phyloP scores from a whole-genome alignment of 495 filamentous ascomycete species.

The Trichoderma asperelloides region DNA sequence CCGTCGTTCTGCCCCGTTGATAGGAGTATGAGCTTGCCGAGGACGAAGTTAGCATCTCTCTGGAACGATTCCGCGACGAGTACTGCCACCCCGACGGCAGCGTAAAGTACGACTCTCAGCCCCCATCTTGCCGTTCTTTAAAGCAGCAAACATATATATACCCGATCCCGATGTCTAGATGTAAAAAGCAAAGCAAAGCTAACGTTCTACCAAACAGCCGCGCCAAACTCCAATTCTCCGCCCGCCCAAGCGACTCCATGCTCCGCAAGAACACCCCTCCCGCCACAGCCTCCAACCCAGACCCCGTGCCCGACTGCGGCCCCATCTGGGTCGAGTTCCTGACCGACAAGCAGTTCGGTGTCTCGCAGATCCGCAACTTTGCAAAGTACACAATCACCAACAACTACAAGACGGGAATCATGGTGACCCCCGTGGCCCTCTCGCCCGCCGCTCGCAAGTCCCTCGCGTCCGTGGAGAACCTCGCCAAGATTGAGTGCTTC shows the following conservation, averaged over 20 bases:
- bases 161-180: slow-evolving; percentile 12
- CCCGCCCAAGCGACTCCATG: slow-evolving; percentile 74
- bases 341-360: slow-evolving; percentile 62
- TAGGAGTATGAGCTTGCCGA: slow-evolving; percentile 70
- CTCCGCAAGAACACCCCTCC: slow-evolving; percentile 67
- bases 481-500: slow-evolving; percentile 83
- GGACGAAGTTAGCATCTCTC: slow-evolving; percentile 73
- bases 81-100: slow-evolving; percentile 62
- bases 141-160: neutral
- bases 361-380: slow-evolving; percentile 84
- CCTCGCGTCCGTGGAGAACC: slow-evolving; percentile 57
- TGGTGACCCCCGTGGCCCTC: slow-evolving; percentile 73
- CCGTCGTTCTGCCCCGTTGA: neutral
- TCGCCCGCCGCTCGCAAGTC: slow-evolving; percentile 78
- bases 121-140: neutral
- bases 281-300: slow-evolving; percentile 52
- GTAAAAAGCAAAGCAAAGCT: neutral
- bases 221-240: slow-evolving; percentile 73
- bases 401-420: slow-evolving; percentile 80
- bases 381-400: slow-evolving; percentile 66
- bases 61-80: slow-evolving; percentile 60
- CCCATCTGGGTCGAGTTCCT: slow-evolving; percentile 91
- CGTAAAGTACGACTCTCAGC: slow-evolving; percentile 49
- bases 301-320: slow-evolving; percentile 65
- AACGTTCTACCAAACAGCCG: slow-evolving; percentile 48